Base-by-base conservation (phyloP, 2,329 filamentous ascomycete genomes). In the Chaetomiaceae sp. region DNA sequence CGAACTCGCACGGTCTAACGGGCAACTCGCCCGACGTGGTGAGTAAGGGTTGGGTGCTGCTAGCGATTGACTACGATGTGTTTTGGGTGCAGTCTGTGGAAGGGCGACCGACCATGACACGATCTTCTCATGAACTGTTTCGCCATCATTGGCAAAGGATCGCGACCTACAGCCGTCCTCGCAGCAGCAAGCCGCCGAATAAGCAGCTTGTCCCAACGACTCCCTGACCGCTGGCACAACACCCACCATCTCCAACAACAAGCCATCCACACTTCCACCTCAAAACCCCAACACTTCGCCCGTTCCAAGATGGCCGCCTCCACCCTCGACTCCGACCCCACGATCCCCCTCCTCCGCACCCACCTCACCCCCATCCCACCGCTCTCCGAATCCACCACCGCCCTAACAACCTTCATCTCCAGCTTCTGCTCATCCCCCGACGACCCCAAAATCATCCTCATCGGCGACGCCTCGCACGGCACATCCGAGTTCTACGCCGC, bases 401-500 rank as follows among this genome's bases (percentile, higher is more conserved):
- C 29, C 20, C 45, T 50, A 17, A 32, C 42, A 17, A 1, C 20
- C 5, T 46, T 49, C 42, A n/a, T 45, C 33, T 6, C 43, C 20
- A 10, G 7, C 37, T 49, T 46, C 39, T 36, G 39, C 27, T 15
- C 42, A 27, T 24, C 49, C 33, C n/a, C 20, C 3, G 18, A 29
- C 2, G 30, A 30, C 8, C 45, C 46, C 49, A 56, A 52, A 27
- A 41, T 61, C 15, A 46, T 61, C 11, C 58, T 61, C 8, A 57
- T 60, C 34, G 59, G 56, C 47, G 59, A 61, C 45, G 56, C 55
- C 27, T 59, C 57, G 1, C 74, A 77, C 57, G 74, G 74, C 22
- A 77, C 74, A 3, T 77, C 74, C 1, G 74, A 77, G 47, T 77
- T 76, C 63, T 78, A 78, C 55, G 49, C 61, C 22, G 73, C 72